phyloP scores from a whole-genome alignment of 768 basidiomycete species.

The Lactifluus hygrophoroides region DNA sequence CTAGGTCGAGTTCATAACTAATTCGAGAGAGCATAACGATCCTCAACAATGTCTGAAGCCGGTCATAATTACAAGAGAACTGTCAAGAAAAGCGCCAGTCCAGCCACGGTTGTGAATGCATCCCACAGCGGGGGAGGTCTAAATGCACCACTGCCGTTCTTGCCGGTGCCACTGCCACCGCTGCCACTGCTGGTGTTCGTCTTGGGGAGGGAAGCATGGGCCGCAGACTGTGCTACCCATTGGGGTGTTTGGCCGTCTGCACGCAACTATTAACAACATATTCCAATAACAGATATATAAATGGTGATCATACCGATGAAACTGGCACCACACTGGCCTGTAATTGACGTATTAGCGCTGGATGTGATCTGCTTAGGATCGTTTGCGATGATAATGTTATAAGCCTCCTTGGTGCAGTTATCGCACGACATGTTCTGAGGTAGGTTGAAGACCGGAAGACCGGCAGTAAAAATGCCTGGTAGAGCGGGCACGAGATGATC shows the following conservation, averaged over 20 bases:
- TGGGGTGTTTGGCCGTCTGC: conserved; percentile 26
- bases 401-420: conserved; percentile 29
- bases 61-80: neutral
- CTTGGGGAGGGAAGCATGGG: neutral
- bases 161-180: too few relatives aligned
- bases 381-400: conserved; percentile 24
- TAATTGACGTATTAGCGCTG: conserved; percentile 16
- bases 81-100: neutral
- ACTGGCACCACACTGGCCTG: conserved; percentile 25
- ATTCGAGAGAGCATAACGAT: neutral
- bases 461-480: conserved; percentile 6
- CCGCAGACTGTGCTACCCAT: conserved; percentile 24
- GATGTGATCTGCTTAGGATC: conserved; percentile 21
- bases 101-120: neutral
- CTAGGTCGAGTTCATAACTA: neutral
- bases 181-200: neutral
- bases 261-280: neutral
- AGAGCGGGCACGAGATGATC: neutral
- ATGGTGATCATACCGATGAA: conserved; percentile 25
- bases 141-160: neutral
- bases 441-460: conserved; percentile 16
- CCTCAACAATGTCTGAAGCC: neutral
- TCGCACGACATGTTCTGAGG: conserved; percentile 26
- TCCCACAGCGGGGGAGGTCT: neutral
- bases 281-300: neutral